Conservation (phyloP, 1,284 basidiomycete genomes). For the Waitea zeae region DNA sequence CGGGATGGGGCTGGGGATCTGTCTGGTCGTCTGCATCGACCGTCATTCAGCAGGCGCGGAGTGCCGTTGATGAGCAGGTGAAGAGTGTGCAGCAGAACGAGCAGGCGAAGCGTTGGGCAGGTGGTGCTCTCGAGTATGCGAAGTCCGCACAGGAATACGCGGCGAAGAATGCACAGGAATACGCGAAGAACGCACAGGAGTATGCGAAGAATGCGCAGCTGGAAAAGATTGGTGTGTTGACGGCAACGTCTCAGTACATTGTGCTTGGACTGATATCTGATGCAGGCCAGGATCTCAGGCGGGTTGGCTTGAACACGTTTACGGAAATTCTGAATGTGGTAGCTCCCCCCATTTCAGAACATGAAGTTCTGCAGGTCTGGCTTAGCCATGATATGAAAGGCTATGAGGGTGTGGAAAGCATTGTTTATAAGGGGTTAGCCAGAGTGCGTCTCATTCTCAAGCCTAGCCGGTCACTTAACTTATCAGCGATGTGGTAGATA, state of each 20-base stretch:
- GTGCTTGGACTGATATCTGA: not conserved
- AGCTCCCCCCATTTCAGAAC: constrained; percentile 93
- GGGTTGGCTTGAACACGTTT: constrained; percentile 73
- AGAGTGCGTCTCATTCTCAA: constrained; percentile 32
- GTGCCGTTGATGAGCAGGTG: constrained; percentile 83
- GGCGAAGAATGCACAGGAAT: constrained; percentile 35
- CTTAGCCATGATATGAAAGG: constrained; percentile 93
- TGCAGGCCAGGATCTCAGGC: constrained; percentile 66
- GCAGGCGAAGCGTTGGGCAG: constrained; percentile 64
- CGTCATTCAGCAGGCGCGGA: constrained; percentile 75
- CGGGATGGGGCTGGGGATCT: constrained; percentile 62
- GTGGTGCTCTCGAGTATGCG: constrained; percentile 26
- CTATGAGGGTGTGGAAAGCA: constrained; percentile 88
- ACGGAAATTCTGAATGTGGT: constrained; percentile 91
- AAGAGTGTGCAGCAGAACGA: constrained; percentile 44
- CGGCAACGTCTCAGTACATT: not conserved
- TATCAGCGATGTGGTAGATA: constrained; percentile 27
- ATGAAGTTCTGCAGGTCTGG: constrained; percentile 95
- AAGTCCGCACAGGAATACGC: constrained; percentile 10
- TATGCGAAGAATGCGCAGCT: constrained; percentile 35
- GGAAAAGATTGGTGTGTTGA: constrained; percentile 58
- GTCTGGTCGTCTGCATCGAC: constrained; percentile 79
- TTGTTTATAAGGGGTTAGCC: constrained; percentile 80
- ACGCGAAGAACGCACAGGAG: constrained; percentile 15
- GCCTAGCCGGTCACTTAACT: constrained; percentile 3